Percentiles rank a stretch among this genome's conserved stretches.
Evolutionary conservation across 257 asterid genomes (phyloP).

Genomic region (Penstemon eatonii): DNA sequence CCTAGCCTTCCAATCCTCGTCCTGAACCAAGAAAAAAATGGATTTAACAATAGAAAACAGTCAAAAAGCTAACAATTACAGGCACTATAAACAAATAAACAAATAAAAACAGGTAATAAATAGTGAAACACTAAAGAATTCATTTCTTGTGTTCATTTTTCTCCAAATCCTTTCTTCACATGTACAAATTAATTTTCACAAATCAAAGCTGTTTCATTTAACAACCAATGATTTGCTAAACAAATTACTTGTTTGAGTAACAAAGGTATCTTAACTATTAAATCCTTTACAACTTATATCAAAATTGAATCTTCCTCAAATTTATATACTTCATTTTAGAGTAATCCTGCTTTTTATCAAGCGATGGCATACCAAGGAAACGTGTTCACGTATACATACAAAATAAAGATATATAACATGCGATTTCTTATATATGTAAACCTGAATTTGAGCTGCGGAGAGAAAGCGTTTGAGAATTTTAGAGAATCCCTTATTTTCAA

Average conservation of each 20-base stretch:
- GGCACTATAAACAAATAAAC: background rate
- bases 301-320: background rate
- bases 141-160: background rate
- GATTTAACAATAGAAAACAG: constrained; percentile 12
- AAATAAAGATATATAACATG: background rate
- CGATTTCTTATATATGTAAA: background rate
- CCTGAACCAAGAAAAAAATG: constrained; percentile 42
- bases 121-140: background rate
- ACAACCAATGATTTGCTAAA: background rate
- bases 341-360: background rate
- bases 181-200: background rate
- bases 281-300: background rate
- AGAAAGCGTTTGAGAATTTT: no score
- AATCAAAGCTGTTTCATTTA: constrained; percentile 13
- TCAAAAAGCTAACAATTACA: background rate
- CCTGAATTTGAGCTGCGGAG: background rate
- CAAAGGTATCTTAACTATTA: background rate
- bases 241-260: background rate
- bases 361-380: background rate
- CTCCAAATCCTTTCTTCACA: background rate
- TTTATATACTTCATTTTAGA: background rate
- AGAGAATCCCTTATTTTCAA: no score
- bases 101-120: background rate
- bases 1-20: constrained; percentile 58
- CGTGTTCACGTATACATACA: background rate